phyloP scores from a whole-genome alignment of 345 rosid species.

The Ailanthus altissimus region DNA sequence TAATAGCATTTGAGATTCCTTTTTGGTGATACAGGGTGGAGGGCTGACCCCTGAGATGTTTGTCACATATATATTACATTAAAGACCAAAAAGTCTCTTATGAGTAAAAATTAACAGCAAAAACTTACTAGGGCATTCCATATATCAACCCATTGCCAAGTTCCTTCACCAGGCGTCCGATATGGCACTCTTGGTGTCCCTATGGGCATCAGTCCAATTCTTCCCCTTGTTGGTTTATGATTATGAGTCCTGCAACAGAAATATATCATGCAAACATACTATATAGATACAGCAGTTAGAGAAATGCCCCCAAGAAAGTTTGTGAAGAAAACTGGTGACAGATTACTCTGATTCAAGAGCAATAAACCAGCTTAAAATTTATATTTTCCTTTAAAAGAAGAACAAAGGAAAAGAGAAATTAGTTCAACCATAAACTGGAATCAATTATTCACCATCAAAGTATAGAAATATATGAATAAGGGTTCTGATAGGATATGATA shows the following conservation, averaged over 20 bases:
- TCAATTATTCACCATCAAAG: no score
- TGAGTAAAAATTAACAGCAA: not conserved
- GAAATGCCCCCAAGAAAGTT: not conserved
- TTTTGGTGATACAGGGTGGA: not conserved
- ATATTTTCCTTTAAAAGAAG: no score
- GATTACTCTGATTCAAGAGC: not conserved
- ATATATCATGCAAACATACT: conserved; percentile 9
- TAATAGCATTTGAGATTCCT: not conserved
- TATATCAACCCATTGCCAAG: conserved; percentile 89
- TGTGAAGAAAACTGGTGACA: not conserved
- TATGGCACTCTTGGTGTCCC: conserved; percentile 80
- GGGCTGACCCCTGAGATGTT: not conserved
- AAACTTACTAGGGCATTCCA: conserved; percentile 86
- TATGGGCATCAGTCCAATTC: conserved; percentile 75
- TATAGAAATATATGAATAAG: no score
- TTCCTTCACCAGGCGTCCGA: conserved; percentile 72
- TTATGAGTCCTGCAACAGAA: conserved; percentile 37
- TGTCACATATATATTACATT: not conserved
- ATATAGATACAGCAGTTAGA: not conserved
- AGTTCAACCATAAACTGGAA: no score
- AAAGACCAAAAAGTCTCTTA: not conserved
- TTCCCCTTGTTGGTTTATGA: conserved; percentile 52
- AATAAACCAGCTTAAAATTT: not conserved
- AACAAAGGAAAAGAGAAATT: no score
- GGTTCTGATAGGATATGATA: no score